Base-by-base conservation (phyloP, 2,329 filamentous ascomycete species). In the Botrytis medusae region DNA sequence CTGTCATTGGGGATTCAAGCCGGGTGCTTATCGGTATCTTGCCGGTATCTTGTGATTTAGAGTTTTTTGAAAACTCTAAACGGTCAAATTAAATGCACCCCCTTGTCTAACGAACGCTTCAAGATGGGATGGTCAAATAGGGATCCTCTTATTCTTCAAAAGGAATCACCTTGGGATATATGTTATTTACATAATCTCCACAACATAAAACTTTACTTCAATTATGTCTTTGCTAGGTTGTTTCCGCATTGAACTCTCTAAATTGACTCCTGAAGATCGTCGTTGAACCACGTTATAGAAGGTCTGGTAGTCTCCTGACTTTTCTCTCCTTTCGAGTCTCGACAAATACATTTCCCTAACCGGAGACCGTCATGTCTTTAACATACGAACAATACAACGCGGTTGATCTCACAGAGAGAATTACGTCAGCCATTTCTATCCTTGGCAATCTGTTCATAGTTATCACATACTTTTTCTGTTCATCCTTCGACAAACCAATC, bases 401-500 rank as follows among this genome's bases (percentile, higher is more conserved):
- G 6, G 6, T 73, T 37, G 71, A 51, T 18, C n/a, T 42, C 12
- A 70, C 64, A 18, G 71, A 73, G 65, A 44, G 71, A 34, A 32
- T 83, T 54, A 85, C 85, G 73, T 88, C 87, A 5, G 81, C 83
- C 10, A 76, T 88, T 63, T 89, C 87, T 4, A 79, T 89, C 4
- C 44, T 86, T 9, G 87, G 86, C 32, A 86, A 86, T 8, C 78
- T 83, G n/a, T 84, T 88, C 78, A 87, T 89, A 72, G 82, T 89
- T 67, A 75, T 81, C 46, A 89, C 87, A 16, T 89, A 88, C 75
- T 75, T 85, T 14, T 77, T 78, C 14, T 87, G 84, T 44, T 79
- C 80, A 2, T 82, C 82, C 42, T 89, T 89, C 77, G 84, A 86
- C 70, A 88, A 88, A 74, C 86, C 87, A 25, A 88, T 89, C 78